Conservation (phyloP, 139 green algal genomes). For the Chlamydomonas sphaeroides region DNA sequence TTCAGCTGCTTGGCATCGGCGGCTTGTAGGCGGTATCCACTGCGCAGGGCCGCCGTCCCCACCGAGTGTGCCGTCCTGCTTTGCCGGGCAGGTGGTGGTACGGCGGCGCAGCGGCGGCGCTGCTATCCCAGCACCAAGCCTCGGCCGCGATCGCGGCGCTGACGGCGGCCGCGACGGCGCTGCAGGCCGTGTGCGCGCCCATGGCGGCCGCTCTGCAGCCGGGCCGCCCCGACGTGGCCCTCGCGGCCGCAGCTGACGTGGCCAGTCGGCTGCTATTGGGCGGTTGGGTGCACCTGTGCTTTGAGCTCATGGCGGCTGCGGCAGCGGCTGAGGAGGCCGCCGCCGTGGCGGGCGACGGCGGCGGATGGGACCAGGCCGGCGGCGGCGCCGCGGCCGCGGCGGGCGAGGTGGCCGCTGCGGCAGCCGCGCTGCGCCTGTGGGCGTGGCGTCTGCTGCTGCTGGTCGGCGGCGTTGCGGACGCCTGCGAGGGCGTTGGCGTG, state of each 20-base stretch:
- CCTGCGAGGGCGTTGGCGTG: neutral
- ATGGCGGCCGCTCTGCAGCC: too few species aligned
- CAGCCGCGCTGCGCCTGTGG: neutral
- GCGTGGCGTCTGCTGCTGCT: constrained; percentile 28
- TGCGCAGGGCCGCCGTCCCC: too few species aligned
- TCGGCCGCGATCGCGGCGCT: too few species aligned
- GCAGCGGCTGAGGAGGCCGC: neutral
- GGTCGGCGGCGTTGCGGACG: neutral
- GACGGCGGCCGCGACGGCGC: too few species aligned
- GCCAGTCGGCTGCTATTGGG: neutral
- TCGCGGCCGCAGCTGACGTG: neutral
- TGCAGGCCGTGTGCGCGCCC: too few species aligned
- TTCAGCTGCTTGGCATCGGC: too few species aligned
- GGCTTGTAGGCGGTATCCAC: too few species aligned
- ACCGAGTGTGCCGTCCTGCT: too few species aligned
- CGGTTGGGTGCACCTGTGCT: constrained; percentile 20
- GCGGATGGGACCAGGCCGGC: neutral
- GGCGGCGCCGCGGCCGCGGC: neutral
- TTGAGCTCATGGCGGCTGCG: neutral
- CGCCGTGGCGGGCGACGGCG: neutral
- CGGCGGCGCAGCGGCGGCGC: too few species aligned
- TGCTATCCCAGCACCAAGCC: too few species aligned
- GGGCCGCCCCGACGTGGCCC: too few species aligned
- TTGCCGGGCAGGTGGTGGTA: too few species aligned
- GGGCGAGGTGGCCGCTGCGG: neutral